Conservation (phyloP, 23 red algal species). For the Gracilaria caudata region DNA sequence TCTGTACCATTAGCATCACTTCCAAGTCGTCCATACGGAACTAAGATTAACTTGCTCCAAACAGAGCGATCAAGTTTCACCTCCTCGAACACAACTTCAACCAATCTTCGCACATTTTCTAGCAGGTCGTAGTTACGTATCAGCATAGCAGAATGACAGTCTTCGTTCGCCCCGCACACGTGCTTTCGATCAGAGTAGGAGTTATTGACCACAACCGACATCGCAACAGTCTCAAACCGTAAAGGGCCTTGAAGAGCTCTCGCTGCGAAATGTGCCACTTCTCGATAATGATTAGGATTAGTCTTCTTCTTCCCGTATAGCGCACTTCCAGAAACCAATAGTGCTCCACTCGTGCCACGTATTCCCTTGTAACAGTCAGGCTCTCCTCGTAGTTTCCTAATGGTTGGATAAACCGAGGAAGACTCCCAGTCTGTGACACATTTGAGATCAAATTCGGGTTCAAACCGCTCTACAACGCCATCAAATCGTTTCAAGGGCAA, state of each 20-base stretch:
- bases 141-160: neutral
- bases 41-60: constrained; percentile 16
- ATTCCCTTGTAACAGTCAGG: neutral
- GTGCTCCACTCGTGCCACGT: neutral
- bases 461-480: constrained; percentile 30
- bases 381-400: neutral
- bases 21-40: constrained; percentile 53
- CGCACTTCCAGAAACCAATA: constrained; percentile 42
- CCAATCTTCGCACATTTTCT: neutral
- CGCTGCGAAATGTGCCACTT: constrained; percentile 58
- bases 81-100: constrained; percentile 38
- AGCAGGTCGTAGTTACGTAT: constrained; percentile 24
- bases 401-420: neutral
- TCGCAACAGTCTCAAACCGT: constrained; percentile 42
- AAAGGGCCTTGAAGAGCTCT: constrained; percentile 49
- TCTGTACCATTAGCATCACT: constrained; percentile 30
- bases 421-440: constrained; percentile 29
- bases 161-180: neutral
- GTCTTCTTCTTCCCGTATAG: constrained; percentile 56
- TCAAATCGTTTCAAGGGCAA: constrained; percentile 28
- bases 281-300: constrained; percentile 9
- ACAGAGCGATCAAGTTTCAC: constrained; percentile 3
- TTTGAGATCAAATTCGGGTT: neutral
- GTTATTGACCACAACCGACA: constrained; percentile 35
- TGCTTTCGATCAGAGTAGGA: constrained; percentile 24